phyloP scores from a whole-genome alignment of 345 rosid genomes.

The Eucalyptus lansdowneana region DNA sequence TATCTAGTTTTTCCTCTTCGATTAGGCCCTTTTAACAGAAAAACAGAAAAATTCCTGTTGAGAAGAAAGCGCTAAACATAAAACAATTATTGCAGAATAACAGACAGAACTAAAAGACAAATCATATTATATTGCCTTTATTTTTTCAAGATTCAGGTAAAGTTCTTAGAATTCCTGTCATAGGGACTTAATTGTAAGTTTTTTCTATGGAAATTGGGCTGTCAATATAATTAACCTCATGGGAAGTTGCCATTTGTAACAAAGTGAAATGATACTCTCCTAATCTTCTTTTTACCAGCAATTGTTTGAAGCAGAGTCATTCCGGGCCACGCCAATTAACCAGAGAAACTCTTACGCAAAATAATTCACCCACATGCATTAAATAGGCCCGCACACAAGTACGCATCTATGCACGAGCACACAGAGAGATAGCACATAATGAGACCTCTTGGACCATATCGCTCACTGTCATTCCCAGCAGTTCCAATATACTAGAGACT shows the following conservation, averaged over 20 bases:
- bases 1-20: neutral
- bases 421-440: too few species aligned
- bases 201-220: neutral
- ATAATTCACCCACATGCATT: neutral
- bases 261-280: too few species aligned
- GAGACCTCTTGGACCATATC: neutral
- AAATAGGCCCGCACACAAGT: neutral
- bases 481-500: neutral
- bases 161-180: too few species aligned
- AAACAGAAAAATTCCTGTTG: neutral
- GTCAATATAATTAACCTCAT: neutral
- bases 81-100: too few species aligned
- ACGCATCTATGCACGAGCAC: neutral
- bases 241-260: too few species aligned
- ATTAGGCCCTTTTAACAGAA: neutral
- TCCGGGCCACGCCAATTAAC: neutral
- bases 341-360: neutral
- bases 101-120: neutral
- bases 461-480: neutral
- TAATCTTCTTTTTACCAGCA: neutral
- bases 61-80: neutral
- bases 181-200: too few species aligned
- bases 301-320: neutral
- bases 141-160: too few species aligned
- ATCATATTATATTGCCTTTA: too few species aligned